Conservation (phyloP, 2,329 filamentous ascomycete species). For the Curvularia spicifera region DNA sequence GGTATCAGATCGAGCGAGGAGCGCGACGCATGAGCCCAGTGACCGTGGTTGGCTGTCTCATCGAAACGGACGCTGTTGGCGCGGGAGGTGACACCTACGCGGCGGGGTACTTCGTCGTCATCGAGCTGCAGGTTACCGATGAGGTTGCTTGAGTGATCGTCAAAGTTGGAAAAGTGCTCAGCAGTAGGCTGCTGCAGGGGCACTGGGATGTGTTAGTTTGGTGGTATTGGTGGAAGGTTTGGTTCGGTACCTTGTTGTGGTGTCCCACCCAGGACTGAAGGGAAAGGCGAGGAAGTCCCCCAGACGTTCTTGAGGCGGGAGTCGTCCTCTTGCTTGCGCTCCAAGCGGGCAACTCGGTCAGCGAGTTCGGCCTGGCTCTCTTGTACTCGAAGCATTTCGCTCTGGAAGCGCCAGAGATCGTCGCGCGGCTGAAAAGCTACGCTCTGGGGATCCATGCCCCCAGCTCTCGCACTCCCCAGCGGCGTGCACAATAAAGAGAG, state of each 20-base stretch:
- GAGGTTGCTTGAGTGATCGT: constrained; percentile 81
- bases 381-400: constrained; percentile 67
- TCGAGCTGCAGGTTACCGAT: constrained; percentile 84
- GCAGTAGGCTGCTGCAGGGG: constrained; percentile 78
- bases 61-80: constrained; percentile 98
- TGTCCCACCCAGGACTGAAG: constrained; percentile 80
- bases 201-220: constrained; percentile 59
- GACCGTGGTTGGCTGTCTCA: constrained; percentile 89
- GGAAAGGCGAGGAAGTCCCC: constrained; percentile 84
- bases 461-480: constrained; percentile 42
- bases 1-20: constrained; percentile 84
- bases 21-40: constrained; percentile 82
- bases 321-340: constrained; percentile 68
- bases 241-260: constrained; percentile 77
- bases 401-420: constrained; percentile 69
- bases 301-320: constrained; percentile 81
- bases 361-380: constrained; percentile 66
- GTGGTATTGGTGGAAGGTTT: not conserved
- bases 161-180: constrained; percentile 88
- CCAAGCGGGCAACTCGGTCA: constrained; percentile 66
- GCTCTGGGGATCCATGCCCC: constrained; percentile 67
- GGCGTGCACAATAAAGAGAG: constrained; percentile 32
- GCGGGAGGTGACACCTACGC: constrained; percentile 84
- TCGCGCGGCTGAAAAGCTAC: constrained; percentile 67
- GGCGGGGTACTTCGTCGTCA: constrained; percentile 82